Evolutionary conservation across 331 rosid genomes (phyloP).

Genomic region (Acacia concinna): DNA sequence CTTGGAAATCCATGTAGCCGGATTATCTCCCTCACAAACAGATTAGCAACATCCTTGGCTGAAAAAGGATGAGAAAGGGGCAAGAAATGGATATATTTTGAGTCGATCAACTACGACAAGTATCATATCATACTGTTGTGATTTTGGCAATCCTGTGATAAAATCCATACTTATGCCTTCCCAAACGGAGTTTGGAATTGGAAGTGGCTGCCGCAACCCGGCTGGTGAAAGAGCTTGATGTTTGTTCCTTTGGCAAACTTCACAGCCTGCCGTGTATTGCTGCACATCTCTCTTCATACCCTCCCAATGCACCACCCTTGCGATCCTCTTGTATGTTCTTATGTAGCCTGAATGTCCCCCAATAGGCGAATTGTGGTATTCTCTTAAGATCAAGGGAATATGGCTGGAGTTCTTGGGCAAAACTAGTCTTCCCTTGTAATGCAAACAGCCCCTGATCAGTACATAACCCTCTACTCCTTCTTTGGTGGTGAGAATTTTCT

Average conservation of each 20-base stretch:
- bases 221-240: neutral
- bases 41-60: neutral
- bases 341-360: neutral
- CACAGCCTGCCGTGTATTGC: neutral
- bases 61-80: neutral
- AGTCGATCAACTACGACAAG: neutral
- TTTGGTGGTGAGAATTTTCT: accelerated
- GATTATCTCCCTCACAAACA: neutral
- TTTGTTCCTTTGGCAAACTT: too few relatives aligned
- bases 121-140: neutral
- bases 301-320: neutral
- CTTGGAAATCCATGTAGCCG: neutral
- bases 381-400: neutral
- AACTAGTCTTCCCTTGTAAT: neutral
- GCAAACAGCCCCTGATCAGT: accelerated
- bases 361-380: accelerated
- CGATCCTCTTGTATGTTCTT: accelerated
- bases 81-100: neutral
- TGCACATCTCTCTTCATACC: neutral
- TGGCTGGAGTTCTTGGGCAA: neutral
- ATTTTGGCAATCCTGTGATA: neutral
- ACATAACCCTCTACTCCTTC: accelerated
- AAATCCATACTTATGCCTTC: neutral
- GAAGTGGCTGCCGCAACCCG: neutral
- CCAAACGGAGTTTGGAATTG: neutral